phyloP scores from a whole-genome alignment of 2,329 filamentous ascomycete genomes.

The Apiospora hydei region DNA sequence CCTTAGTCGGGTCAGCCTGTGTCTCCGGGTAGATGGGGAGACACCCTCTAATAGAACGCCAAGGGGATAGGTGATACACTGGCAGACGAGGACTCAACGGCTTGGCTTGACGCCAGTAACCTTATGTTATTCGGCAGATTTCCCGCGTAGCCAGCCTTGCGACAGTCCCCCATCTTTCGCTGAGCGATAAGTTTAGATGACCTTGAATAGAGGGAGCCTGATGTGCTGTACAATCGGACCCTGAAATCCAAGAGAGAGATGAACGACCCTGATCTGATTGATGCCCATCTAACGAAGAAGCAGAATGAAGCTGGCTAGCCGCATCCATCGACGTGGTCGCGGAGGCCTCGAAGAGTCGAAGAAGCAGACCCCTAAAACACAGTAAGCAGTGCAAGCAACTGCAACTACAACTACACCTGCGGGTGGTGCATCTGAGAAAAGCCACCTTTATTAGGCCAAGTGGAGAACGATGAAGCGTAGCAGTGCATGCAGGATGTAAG shows the following conservation, averaged over 20 bases:
- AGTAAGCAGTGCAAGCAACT: neutral
- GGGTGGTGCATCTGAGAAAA: neutral
- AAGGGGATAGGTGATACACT: neutral
- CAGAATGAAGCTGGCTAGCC: conserved; percentile 9
- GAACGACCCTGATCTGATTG: neutral
- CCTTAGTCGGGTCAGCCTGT: neutral
- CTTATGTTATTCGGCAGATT: neutral
- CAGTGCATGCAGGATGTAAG: neutral
- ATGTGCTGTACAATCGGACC: conserved; percentile 14
- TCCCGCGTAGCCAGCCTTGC: neutral
- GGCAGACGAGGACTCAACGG: conserved; percentile 7
- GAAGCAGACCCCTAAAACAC: conserved; percentile 1
- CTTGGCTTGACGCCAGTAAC: conserved; percentile 6
- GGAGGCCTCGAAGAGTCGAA: neutral
- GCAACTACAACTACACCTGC: neutral
- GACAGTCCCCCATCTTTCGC: neutral
- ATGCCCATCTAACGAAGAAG: neutral
- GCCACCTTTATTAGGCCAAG: neutral
- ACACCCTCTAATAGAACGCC: conserved; percentile 1
- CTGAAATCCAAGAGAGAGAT: neutral
- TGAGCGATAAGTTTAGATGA: neutral
- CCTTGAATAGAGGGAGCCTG: neutral
- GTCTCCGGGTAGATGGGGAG: neutral
- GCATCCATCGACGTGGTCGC: neutral
- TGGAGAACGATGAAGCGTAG: neutral